Conservation (phyloP, 805 yeast genomes). For the Tetrapisispora pingtungensis region DNA sequence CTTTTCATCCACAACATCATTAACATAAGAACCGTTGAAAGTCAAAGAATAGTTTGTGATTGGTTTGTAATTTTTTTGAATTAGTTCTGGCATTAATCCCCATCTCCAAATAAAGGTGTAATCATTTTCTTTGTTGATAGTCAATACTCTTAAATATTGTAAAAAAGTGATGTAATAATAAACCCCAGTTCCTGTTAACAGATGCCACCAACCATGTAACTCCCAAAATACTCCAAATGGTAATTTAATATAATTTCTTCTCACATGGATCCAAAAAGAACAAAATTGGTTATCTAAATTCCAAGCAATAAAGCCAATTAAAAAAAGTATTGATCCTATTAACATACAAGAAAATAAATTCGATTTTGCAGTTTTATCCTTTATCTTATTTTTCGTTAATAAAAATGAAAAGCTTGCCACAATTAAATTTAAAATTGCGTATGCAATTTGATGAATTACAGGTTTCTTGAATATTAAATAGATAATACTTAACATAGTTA, state of each 20-base stretch:
- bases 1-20: neutral
- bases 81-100: constrained; percentile 44
- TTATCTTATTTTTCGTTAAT: constrained; percentile 46
- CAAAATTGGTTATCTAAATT: constrained; percentile 82
- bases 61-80: constrained; percentile 10
- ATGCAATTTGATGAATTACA: constrained; percentile 78
- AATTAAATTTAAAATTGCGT: constrained; percentile 63
- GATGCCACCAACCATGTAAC: constrained; percentile 98
- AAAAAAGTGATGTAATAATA: constrained; percentile 74
- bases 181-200: constrained; percentile 76
- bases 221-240: constrained; percentile 82
- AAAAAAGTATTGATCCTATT: constrained; percentile 52
- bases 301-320: constrained; percentile 77
- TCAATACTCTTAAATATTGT: constrained; percentile 53
- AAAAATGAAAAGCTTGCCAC: constrained; percentile 52
- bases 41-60: constrained; percentile 20
- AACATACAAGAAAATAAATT: constrained; percentile 46
- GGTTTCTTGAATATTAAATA: constrained; percentile 74
- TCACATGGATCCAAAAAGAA: constrained; percentile 40
- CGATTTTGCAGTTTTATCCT: constrained; percentile 38
- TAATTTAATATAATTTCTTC: constrained; percentile 56
- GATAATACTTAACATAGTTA: constrained; percentile 27
- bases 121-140: constrained; percentile 31
- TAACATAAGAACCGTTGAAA: constrained; percentile 12
- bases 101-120: constrained; percentile 47